A percentile compares a stretch with the other conserved stretches of the same genome.
Conservation (phyloP, 2,329 filamentous ascomycete species). For the Amauroascus niger region DNA sequence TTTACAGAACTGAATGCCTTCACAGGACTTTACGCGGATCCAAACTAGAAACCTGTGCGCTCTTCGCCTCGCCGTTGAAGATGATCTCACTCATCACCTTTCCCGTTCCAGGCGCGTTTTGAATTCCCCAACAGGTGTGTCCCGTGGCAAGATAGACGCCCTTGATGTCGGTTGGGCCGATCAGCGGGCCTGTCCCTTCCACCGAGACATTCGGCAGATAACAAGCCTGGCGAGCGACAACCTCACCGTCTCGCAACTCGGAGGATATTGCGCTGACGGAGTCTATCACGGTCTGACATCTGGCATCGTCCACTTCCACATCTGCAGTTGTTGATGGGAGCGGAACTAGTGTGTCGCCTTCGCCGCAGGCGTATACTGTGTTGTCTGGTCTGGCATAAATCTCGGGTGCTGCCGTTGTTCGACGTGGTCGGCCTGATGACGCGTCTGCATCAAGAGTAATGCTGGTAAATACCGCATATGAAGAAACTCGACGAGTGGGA, state of each 20-base stretch:
- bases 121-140: slow-evolving; percentile 97
- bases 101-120: slow-evolving; percentile 84
- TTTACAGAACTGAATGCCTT: background rate
- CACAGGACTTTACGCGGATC: slow-evolving; percentile 53
- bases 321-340: slow-evolving; percentile 66
- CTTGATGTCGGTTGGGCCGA: slow-evolving; percentile 63
- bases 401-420: slow-evolving; percentile 67
- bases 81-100: slow-evolving; percentile 71
- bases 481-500: slow-evolving; percentile 44
- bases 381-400: slow-evolving; percentile 84
- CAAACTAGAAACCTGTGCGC: slow-evolving; percentile 55
- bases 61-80: slow-evolving; percentile 60
- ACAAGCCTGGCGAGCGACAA: slow-evolving; percentile 76
- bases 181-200: slow-evolving; percentile 57
- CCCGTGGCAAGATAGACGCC: slow-evolving; percentile 76
- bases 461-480: slow-evolving; percentile 61
- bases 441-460: slow-evolving; percentile 56
- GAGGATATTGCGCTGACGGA: slow-evolving; percentile 54
- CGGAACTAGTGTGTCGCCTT: slow-evolving; percentile 66
- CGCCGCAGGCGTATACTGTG: slow-evolving; percentile 89
- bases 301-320: slow-evolving; percentile 62
- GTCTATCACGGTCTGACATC: slow-evolving; percentile 77
- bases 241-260: slow-evolving; percentile 54
- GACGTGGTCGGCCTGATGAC: slow-evolving; percentile 40
- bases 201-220: slow-evolving; percentile 68